Percentiles rank a stretch among this genome's conserved stretches.
Conservation (phyloP, 1,284 basidiomycete genomes). For the Abortiporus biennis region DNA sequence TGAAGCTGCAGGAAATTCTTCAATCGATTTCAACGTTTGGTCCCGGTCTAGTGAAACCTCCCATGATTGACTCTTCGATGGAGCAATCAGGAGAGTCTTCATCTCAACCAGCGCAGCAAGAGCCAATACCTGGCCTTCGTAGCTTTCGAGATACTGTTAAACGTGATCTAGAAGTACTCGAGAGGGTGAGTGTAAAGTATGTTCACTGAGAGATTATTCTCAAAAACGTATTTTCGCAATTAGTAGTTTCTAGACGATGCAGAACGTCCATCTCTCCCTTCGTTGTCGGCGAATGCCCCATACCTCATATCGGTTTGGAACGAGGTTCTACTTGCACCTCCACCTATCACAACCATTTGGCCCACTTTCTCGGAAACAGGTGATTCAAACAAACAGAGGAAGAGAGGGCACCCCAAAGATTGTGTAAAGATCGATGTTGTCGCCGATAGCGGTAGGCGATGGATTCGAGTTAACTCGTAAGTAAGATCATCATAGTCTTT, state of each 20-base stretch:
- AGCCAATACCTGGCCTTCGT: constrained; percentile 46
- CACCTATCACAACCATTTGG: constrained; percentile 55
- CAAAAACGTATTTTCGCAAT: too few species aligned
- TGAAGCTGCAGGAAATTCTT: constrained; percentile 33
- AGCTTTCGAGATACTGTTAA: constrained; percentile 39
- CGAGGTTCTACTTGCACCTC: constrained; percentile 55
- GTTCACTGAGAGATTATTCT: too few species aligned
- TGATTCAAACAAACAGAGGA: constrained; percentile 13
- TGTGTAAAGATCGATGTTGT: constrained; percentile 77
- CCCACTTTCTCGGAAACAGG: constrained; percentile 35
- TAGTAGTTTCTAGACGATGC: constrained; percentile 60
- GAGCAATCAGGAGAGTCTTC: constrained; percentile 21
- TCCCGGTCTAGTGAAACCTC: constrained; percentile 36
- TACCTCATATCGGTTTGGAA: constrained; percentile 77
- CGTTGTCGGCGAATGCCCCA: constrained; percentile 67
- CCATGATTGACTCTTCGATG: constrained; percentile 51
- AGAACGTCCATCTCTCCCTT: constrained; percentile 32
- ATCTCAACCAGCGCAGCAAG: constrained; percentile 33
- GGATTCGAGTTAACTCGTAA: constrained; percentile 84
- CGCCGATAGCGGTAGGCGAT: constrained; percentile 62
- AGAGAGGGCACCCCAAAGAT: constrained; percentile 25
- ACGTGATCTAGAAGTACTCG: constrained; percentile 44
- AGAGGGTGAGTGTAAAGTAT: constrained; percentile 36
- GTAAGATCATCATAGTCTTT: constrained; percentile 25
- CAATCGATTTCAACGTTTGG: constrained; percentile 39